Percentiles rank a stretch among this genome's conserved stretches.
phyloP scores from a whole-genome alignment of 23 red algal genomes.

The Gracilaria domingensis region DNA sequence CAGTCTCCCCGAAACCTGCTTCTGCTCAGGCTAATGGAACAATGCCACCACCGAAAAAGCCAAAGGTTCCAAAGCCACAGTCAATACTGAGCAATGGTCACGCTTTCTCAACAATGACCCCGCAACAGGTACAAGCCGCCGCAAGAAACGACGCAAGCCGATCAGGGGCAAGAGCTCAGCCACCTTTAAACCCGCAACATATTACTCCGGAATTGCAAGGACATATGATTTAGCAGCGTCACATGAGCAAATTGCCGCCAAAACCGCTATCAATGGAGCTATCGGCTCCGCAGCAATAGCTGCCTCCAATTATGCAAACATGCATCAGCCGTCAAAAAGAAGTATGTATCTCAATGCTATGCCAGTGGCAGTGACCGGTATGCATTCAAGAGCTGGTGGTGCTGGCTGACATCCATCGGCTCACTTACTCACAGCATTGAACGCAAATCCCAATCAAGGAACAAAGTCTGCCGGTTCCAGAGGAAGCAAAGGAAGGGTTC shows the following conservation, averaged over 20 bases:
- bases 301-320: conserved; percentile 3
- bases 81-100: not conserved
- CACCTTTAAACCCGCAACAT: not conserved
- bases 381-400: not conserved
- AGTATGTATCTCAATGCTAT: not conserved
- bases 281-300: not conserved
- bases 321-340: not conserved
- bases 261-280: not conserved
- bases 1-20: not conserved
- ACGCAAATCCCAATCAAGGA: not conserved
- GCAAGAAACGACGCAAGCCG: not conserved
- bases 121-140: not conserved
- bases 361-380: not conserved
- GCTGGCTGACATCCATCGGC: not conserved
- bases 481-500: conserved; percentile 1
- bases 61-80: conserved; percentile 5
- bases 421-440: not conserved
- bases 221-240: not conserved
- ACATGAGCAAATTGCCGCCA: not conserved
- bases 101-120: not conserved
- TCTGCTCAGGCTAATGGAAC: not conserved
- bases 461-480: conserved; percentile 8
- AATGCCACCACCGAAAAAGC: not conserved
- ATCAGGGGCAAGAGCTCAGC: not conserved
- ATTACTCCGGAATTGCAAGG: not conserved